phyloP scores from a whole-genome alignment of 2,329 filamentous ascomycete species.

The Ceratocystis papillata region DNA sequence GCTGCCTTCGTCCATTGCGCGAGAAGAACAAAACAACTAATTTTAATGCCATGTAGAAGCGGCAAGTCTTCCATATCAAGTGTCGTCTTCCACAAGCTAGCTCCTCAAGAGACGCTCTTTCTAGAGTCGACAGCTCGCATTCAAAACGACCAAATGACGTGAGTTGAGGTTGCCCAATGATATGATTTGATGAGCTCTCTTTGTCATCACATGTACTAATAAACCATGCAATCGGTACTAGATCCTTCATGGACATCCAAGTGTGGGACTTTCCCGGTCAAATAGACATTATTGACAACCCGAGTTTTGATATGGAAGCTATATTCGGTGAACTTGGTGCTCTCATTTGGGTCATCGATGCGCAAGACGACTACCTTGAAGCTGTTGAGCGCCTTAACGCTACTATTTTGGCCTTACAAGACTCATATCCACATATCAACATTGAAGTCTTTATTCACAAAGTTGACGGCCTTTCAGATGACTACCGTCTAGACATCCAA shows the following conservation, averaged over 20 bases:
- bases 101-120: constrained; percentile 89
- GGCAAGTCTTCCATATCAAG: constrained; percentile 98
- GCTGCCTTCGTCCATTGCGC: background rate
- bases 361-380: constrained; percentile 94
- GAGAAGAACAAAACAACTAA: background rate
- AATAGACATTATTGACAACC: constrained; percentile 77
- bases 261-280: constrained; percentile 97
- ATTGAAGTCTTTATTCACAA: constrained; percentile 99
- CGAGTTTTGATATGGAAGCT: constrained; percentile 79
- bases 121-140: constrained; percentile 90
- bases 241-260: constrained; percentile 98
- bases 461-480: constrained; percentile 91
- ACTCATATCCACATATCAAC: constrained; percentile 79
- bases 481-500: constrained; percentile 92
- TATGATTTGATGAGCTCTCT: too few species aligned
- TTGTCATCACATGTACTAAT: background rate
- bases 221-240: constrained; percentile 33
- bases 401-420: constrained; percentile 77
- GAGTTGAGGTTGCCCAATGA: constrained; percentile 32
- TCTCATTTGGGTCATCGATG: constrained; percentile 96
- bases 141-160: constrained; percentile 93
- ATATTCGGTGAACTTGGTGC: constrained; percentile 93
- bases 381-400: constrained; percentile 76
- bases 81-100: constrained; percentile 97
- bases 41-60: constrained; percentile 48